These are phyloP conservation scores for Beta corolliflora DNA, from an alignment of 179 eudicot species.

Conservation along the genomic window DNA sequence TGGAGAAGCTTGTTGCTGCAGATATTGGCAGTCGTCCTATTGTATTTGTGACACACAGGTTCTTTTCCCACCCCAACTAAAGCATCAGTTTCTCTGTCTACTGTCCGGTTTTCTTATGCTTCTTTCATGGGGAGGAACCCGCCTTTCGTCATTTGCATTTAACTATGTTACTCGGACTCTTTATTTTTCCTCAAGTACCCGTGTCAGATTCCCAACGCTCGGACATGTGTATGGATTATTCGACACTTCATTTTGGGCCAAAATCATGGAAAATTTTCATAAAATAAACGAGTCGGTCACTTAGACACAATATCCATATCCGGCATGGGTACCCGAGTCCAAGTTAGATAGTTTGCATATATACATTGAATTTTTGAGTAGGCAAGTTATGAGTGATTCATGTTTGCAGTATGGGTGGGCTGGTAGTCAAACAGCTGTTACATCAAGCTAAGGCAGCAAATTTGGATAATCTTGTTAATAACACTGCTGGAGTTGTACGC, in stretches of 20 bases:
- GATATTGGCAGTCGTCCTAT: conserved; percentile 90
- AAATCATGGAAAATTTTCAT: too few species aligned
- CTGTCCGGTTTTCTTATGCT: background rate
- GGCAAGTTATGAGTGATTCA: conserved; percentile 9
- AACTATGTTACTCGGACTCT: too few species aligned
- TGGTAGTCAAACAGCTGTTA: conserved; percentile 97
- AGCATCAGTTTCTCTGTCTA: background rate
- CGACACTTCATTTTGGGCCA: too few species aligned
- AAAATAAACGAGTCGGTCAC: too few species aligned
- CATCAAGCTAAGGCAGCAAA: conserved; percentile 79
- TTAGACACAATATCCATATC: too few species aligned
- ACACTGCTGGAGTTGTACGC: conserved; percentile 87
- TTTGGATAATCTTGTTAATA: conserved; percentile 65
- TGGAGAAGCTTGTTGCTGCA: conserved; percentile 91
- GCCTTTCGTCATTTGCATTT: background rate
- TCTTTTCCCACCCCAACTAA: conserved; percentile 11
- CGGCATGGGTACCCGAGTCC: too few species aligned
- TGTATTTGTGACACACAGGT: conserved; percentile 98
- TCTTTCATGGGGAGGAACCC: background rate
- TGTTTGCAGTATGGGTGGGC: conserved; percentile 93
- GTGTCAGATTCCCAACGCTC: too few species aligned
- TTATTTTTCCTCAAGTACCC: too few species aligned
- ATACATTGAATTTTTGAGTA: conserved; percentile 12
- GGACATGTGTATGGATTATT: too few species aligned
- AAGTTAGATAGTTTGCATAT: background rate